A percentile compares a stretch with the other conserved stretches of the same genome.
Evolutionary conservation across 495 filamentous ascomycete genomes (phyloP).

Genomic region (Lasiosphaeria ovina): DNA sequence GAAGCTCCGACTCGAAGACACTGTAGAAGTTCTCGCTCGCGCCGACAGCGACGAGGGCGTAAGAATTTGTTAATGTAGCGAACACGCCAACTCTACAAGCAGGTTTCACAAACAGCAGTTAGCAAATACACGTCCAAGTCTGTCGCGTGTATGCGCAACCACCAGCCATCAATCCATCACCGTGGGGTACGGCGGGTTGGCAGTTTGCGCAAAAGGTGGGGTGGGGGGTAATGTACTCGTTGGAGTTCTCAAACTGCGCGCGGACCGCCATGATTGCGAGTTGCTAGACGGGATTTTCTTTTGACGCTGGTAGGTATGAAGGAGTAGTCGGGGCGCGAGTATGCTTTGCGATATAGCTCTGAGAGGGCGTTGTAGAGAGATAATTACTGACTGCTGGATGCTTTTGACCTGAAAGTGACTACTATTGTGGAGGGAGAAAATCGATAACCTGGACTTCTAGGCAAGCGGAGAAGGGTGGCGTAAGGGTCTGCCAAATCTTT

Average conservation of each 20-base stretch:
- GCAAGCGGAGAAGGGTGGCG: too few species aligned
- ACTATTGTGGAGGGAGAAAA: too few species aligned
- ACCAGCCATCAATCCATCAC: slow-evolving; percentile 3
- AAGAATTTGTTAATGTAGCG: slow-evolving; percentile 91
- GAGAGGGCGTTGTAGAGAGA: too few species aligned
- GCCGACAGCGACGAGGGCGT: slow-evolving; percentile 87
- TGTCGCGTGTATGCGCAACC: not conserved
- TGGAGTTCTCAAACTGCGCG: slow-evolving; percentile 96
- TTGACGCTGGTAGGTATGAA: slow-evolving; percentile 16
- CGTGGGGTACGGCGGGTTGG: not conserved
- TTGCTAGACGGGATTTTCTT: slow-evolving; percentile 12
- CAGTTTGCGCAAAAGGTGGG: slow-evolving; percentile 12
- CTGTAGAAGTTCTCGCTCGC: slow-evolving; percentile 98
- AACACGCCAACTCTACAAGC: slow-evolving; percentile 88
- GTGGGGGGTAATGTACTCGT: slow-evolving; percentile 68
- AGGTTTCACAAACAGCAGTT: not conserved
- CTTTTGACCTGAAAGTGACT: too few species aligned
- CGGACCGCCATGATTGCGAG: slow-evolving; percentile 67
- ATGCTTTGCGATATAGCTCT: too few species aligned
- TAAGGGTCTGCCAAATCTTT: too few species aligned
- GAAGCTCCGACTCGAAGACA: slow-evolving; percentile 94
- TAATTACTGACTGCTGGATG: too few species aligned
- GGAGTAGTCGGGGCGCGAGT: not conserved
- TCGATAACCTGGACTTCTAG: too few species aligned
- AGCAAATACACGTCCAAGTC: not conserved